Evolutionary conservation across 805 yeast genomes (phyloP).

Genomic region (Candida koratica): DNA sequence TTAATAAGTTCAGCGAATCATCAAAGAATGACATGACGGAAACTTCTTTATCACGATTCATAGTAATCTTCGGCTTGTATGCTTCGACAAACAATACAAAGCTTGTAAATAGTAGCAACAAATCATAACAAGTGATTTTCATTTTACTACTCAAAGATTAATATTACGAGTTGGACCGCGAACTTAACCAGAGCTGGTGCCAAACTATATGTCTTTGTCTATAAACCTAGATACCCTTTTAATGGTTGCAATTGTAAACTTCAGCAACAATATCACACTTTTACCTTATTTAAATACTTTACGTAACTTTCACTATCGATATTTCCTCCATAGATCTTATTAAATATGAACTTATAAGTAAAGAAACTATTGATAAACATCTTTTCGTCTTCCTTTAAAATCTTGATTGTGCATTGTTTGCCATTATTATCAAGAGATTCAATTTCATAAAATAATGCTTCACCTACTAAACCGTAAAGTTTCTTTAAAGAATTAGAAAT

Average conservation of each 20-base stretch:
- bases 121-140: too few relatives aligned
- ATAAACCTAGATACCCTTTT: too few relatives aligned
- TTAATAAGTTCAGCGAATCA: slow-evolving; percentile 47
- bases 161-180: too few relatives aligned
- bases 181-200: too few relatives aligned
- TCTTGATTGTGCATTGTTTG: slow-evolving; percentile 22
- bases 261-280: background rate
- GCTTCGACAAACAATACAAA: background rate
- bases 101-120: background rate
- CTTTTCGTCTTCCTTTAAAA: slow-evolving; percentile 27
- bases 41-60: slow-evolving; percentile 10
- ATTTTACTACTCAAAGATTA: too few relatives aligned
- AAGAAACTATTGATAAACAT: slow-evolving; percentile 29
- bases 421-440: slow-evolving; percentile 15
- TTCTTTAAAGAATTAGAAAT: slow-evolving; percentile 22
- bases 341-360: slow-evolving; percentile 28
- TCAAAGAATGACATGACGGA: slow-evolving; percentile 42
- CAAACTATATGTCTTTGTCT: too few relatives aligned
- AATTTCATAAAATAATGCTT: slow-evolving; percentile 28
- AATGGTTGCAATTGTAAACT: too few relatives aligned
- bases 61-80: slow-evolving; percentile 22
- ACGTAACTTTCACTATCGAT: slow-evolving; percentile 10
- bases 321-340: slow-evolving; percentile 21
- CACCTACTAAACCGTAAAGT: slow-evolving; percentile 33
- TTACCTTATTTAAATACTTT: background rate